These are phyloP conservation scores for Mayamaea pseudoterrestris DNA, from an alignment of 108 stramenopile genomes.

Conservation along the genomic window DNA sequence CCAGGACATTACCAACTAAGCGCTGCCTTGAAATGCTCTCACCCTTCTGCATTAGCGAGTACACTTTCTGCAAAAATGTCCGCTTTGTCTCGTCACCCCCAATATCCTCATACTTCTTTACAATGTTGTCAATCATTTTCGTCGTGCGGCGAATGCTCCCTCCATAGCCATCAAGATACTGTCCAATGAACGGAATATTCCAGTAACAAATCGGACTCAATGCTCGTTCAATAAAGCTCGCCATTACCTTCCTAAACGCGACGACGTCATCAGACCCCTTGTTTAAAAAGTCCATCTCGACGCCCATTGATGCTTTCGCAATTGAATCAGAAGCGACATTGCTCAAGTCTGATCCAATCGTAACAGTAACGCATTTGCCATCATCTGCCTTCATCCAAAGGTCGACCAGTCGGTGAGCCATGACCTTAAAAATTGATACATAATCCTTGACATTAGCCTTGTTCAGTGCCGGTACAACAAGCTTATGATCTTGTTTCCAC, in stretches of 20 bases:
- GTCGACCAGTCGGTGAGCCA: constrained; percentile 5
- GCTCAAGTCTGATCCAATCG: constrained; percentile 4
- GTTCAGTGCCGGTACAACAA: constrained; percentile 17
- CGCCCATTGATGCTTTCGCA: constrained; percentile 7
- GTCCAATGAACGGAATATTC: constrained; percentile 22
- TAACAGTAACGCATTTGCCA: not conserved
- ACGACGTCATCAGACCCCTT: not conserved
- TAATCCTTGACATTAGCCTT: constrained; percentile 13
- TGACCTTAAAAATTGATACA: not conserved
- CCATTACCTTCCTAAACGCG: not conserved
- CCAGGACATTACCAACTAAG: constrained; percentile 10
- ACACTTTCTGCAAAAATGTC: not conserved
- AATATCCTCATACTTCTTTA: not conserved
- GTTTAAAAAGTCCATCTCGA: constrained; percentile 8
- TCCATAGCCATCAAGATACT: constrained; percentile 16
- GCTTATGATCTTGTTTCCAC: constrained; percentile 15
- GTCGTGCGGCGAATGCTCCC: not conserved
- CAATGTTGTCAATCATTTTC: not conserved
- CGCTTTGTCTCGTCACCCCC: too few relatives aligned
- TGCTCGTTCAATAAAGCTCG: not conserved
- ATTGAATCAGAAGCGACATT: constrained; percentile 8
- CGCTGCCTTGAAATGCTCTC: not conserved
- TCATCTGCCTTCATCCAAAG: constrained; percentile 3
- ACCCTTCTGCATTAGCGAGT: not conserved
- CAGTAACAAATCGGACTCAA: constrained; percentile 14